Conservation (phyloP, 176 grass and related monocot genomes). For the Carex scoparia region DNA sequence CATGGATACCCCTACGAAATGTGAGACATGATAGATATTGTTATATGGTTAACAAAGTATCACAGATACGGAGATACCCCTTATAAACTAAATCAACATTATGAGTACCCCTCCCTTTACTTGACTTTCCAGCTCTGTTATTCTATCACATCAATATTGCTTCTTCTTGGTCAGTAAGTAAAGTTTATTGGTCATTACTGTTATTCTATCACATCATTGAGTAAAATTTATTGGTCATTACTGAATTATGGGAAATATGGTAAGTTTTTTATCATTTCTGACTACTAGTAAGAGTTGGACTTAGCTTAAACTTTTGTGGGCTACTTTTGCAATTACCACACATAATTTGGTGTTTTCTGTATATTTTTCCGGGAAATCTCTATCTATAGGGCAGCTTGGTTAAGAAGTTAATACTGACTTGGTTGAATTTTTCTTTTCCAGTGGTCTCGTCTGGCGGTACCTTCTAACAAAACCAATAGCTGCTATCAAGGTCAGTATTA, state of each 20-base stretch:
- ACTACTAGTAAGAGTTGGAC: not conserved
- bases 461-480: slow-evolving; percentile 75
- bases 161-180: not conserved
- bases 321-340: not conserved
- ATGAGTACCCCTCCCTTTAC: not conserved
- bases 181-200: not conserved
- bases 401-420: not conserved
- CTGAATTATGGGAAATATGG: not conserved
- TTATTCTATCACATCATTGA: not conserved
- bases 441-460: slow-evolving; percentile 88
- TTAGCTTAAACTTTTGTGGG: not conserved
- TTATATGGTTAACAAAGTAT: not conserved
- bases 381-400: not conserved
- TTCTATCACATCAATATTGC: not conserved
- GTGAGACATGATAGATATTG: not conserved
- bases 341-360: not conserved
- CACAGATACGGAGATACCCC: not conserved
- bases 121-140: not conserved
- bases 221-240: not conserved
- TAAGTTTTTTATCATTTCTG: not conserved
- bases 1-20: not conserved
- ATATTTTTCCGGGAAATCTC: not conserved
- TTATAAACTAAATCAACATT: not conserved
- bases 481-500: slow-evolving; percentile 65
- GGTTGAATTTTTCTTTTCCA: slow-evolving; percentile 15